A percentile compares a stretch with the other conserved stretches of the same genome.
phyloP scores from a whole-genome alignment of 1,139 yeast genomes.

The Debaryomyces subglobosus region DNA sequence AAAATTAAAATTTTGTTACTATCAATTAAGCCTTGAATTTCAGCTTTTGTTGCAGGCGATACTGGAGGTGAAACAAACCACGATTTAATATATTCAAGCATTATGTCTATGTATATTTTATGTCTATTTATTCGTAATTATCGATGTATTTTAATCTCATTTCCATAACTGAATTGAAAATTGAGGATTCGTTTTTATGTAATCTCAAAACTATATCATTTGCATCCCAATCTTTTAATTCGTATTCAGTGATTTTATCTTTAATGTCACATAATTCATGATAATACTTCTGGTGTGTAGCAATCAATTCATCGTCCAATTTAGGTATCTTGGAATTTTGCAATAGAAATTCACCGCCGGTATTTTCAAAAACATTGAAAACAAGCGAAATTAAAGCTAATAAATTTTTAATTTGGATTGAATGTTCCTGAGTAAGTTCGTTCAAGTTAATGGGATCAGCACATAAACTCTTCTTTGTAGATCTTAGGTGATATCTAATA shows the following conservation, averaged over 20 bases:
- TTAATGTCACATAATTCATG: constrained; percentile 26
- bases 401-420: constrained; percentile 25
- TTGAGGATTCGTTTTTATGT: constrained; percentile 16
- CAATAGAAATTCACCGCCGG: constrained; percentile 41
- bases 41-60: constrained; percentile 21
- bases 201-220: constrained; percentile 46
- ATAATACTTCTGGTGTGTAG: constrained; percentile 25
- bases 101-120: constrained; percentile 6
- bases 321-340: constrained; percentile 51
- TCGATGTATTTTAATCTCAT: constrained; percentile 32
- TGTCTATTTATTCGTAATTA: constrained; percentile 6
- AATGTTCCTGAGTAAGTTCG: constrained; percentile 35
- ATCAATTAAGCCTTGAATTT: constrained; percentile 20
- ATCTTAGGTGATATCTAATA: constrained; percentile 51
- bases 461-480: constrained; percentile 42
- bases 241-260: constrained; percentile 33
- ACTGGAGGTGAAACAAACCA: constrained; percentile 21
- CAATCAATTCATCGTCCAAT: constrained; percentile 29
- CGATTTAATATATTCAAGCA: constrained; percentile 20
- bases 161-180: constrained; percentile 29
- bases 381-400: constrained; percentile 34
- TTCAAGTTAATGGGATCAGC: constrained; percentile 37
- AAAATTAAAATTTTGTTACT: constrained; percentile 26
- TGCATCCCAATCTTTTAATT: constrained; percentile 41
- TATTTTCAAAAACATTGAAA: constrained; percentile 33